Evolutionary conservation across 345 rosid genomes (phyloP).

Genomic region (Eucalyptus tenuipes): DNA sequence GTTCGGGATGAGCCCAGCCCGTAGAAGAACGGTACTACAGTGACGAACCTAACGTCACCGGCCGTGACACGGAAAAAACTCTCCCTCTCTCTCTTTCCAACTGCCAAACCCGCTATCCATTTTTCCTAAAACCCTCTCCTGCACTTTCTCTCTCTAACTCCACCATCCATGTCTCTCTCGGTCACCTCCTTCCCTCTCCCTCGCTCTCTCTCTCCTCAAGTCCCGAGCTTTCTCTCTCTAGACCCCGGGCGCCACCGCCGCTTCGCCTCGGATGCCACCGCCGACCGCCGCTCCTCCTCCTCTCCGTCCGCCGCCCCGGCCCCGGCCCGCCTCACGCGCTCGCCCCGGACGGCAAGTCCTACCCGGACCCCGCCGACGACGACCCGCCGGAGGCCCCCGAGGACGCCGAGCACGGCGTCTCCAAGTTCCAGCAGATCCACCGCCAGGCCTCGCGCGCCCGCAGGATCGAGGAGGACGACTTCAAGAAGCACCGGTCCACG

Average conservation of each 20-base stretch:
- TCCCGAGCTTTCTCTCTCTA: constrained; percentile 18
- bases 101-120: neutral
- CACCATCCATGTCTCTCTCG: neutral
- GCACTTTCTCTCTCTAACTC: neutral
- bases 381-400: constrained; percentile 94
- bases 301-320: neutral
- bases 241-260: neutral
- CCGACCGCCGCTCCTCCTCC: neutral
- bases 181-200: neutral
- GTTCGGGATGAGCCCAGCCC: neutral
- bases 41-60: neutral
- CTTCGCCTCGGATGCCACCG: constrained; percentile 7
- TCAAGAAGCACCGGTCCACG: constrained; percentile 50
- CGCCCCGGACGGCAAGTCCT: constrained; percentile 35
- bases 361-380: constrained; percentile 55
- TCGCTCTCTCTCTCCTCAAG: constrained; percentile 10
- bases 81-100: neutral
- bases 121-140: neutral
- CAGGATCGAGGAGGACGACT: constrained; percentile 67
- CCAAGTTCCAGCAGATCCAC: constrained; percentile 64
- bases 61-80: neutral
- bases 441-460: constrained; percentile 64
- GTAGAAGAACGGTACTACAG: neutral
- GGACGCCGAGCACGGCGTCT: constrained; percentile 68
- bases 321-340: constrained; percentile 9